Base-by-base conservation (phyloP, 495 filamentous ascomycete genomes). In the Aspergillus avenaceus region DNA sequence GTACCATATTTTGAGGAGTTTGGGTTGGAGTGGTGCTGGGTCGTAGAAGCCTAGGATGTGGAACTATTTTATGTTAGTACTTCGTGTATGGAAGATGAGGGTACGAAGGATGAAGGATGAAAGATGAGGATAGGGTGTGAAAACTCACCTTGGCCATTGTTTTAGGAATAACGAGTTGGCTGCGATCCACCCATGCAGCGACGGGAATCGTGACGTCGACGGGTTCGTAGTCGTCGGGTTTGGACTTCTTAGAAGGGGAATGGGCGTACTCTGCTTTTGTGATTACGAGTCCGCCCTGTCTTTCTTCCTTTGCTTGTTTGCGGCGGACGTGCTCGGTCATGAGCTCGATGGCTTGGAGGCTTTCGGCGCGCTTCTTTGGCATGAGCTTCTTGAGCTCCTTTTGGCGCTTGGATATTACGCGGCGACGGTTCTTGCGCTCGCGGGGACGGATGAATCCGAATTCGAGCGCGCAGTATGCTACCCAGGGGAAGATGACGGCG, bases 11-110 rank as follows among this genome's bases (percentile, higher is more conserved):
- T 66, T 73, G 56, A 84, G 54, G 28, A 64, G 69, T 63, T 83
- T 83, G 21, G 63, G 66, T 31, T 68, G 58, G 22, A 75, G 61
- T 9, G 81, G 80, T 9, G 75, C 76, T 8, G 79, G 80, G 46
- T 84, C 80, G 58, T 82, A 67, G 59, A 83, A 83, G 3, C 80
- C 80, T 5, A 79, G 55, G 13, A 82, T 65, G 55, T 78, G 64
- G 48, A 73, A 74, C 78, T 75, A 61, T 18, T 21, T 3, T 19
- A 9, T 2, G 18, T 36, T 38, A 38, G 34, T 9, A 13, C 2
- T 8, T 7, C 21, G 3, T 38, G 16, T 18, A 9, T 8, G 16
- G n/a, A n/a, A n/a, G n/a, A n/a, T n/a, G n/a, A n/a, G n/a, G n/a
- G n/a, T n/a, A n/a, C n/a, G n/a, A n/a, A n/a, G n/a, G n/a, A n/a